A percentile compares a stretch with the other conserved stretches of the same genome.
These are phyloP conservation scores for Coprinopsis cinerea DNA, from an alignment of 768 basidiomycete genomes.

Conservation along the genomic window DNA sequence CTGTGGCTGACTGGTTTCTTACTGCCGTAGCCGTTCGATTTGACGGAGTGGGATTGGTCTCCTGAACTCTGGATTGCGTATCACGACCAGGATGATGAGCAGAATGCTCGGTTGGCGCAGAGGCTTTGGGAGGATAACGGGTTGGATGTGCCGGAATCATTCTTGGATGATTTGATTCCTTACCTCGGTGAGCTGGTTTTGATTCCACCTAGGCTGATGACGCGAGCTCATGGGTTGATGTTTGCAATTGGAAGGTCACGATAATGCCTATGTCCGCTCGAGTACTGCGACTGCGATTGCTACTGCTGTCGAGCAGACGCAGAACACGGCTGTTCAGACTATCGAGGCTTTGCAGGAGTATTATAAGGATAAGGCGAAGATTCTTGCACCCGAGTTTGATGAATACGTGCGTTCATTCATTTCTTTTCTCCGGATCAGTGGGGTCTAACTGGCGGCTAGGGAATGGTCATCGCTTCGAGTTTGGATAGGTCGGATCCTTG, in stretches of 20 bases:
- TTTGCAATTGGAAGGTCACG: constrained; percentile 59
- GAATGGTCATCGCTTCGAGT: constrained; percentile 87
- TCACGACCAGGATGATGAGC: constrained; percentile 82
- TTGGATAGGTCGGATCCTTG: constrained; percentile 89
- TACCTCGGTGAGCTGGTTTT: constrained; percentile 56
- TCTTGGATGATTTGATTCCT: constrained; percentile 49
- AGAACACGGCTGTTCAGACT: constrained; percentile 43
- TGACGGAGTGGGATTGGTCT: constrained; percentile 93
- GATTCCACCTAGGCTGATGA: background rate
- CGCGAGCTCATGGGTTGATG: background rate
- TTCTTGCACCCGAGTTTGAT: constrained; percentile 89
- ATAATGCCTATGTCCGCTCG: constrained; percentile 73
- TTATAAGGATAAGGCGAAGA: constrained; percentile 88
- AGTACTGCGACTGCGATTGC: constrained; percentile 69
- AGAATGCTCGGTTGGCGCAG: constrained; percentile 75
- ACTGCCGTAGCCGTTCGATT: constrained; percentile 88
- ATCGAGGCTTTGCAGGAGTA: constrained; percentile 55
- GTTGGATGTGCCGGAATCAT: constrained; percentile 71
- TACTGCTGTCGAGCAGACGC: constrained; percentile 70
- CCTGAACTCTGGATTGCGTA: constrained; percentile 82
- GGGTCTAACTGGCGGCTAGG: constrained; percentile 37
- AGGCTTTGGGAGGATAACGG: constrained; percentile 96
- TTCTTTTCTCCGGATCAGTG: background rate
- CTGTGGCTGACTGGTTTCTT: constrained; percentile 7
- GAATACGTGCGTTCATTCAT: constrained; percentile 60